Evolutionary conservation across 345 rosid species (phyloP).

Genomic region (Sonneratia alba): DNA sequence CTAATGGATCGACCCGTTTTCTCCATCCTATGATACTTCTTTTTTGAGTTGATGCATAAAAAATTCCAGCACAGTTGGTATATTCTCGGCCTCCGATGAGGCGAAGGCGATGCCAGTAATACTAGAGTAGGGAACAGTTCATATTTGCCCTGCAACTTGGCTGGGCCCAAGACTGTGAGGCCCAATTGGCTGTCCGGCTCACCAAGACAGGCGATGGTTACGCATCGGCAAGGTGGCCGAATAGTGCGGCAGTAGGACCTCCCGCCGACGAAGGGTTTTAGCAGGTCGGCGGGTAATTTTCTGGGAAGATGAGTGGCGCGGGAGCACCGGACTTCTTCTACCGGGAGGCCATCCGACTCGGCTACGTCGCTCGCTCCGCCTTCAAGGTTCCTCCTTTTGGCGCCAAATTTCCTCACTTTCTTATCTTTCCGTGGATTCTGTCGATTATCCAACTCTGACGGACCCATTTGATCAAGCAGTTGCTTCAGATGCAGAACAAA

Average conservation of each 20-base stretch:
- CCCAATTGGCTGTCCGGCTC: not conserved
- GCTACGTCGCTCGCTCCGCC: constrained; percentile 96
- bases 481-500: constrained; percentile 86
- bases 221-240: not conserved
- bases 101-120: too few species aligned
- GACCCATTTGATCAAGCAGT: constrained; percentile 24
- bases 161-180: not conserved
- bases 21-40: too few species aligned
- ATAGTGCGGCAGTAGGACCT: not conserved
- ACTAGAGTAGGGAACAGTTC: too few species aligned
- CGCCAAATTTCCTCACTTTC: not conserved
- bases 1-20: too few species aligned
- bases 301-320: constrained; percentile 49
- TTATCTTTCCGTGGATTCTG: not conserved
- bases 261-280: constrained; percentile 1
- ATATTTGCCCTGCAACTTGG: too few species aligned
- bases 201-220: not conserved
- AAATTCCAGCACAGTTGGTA: too few species aligned
- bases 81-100: too few species aligned
- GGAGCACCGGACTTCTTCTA: constrained; percentile 93
- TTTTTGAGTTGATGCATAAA: too few species aligned
- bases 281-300: not conserved
- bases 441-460: not conserved
- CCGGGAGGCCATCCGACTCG: constrained; percentile 95
- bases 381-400: constrained; percentile 48